Evolutionary conservation across 345 rosid genomes (phyloP).

Genomic region (Brassica napus): Da-Ae NC_063439.1:26140001-26140500

Average conservation of each 20-base stretch:
- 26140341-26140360: background rate
- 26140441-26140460: background rate
- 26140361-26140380: background rate
- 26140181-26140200: conserved; percentile 27
- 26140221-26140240: background rate
- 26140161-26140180: conserved; percentile 31
- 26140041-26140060: conserved; percentile 46
- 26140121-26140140: conserved; percentile 1
- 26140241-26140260: background rate
- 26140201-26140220: background rate
- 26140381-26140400: background rate
- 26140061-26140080: conserved; percentile 53
- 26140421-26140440: background rate
- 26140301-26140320: background rate
- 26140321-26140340: background rate
- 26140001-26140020: conserved; percentile 68
- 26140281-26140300: background rate
- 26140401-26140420: background rate
- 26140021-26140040: conserved; percentile 53
- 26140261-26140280: background rate
- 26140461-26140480: background rate
- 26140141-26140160: conserved; percentile 33
- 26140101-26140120: background rate
- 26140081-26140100: conserved; percentile 1
- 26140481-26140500: background rate